phyloP scores from a whole-genome alignment of 345 rosid species.

The Psidium friedrichsthalianum region DNA sequence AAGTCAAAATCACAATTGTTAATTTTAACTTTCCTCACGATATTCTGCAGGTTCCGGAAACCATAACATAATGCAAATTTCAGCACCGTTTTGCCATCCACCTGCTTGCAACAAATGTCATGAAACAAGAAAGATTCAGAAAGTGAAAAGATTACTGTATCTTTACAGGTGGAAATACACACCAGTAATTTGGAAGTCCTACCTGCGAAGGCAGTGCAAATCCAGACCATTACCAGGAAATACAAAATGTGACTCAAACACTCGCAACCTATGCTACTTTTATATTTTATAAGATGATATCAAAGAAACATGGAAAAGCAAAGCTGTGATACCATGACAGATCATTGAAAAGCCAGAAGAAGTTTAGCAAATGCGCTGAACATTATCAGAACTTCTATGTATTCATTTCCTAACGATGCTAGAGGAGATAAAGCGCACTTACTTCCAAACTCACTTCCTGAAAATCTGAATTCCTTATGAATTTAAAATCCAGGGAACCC shows the following conservation, averaged over 20 bases:
- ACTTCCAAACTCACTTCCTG: slow-evolving; percentile 77
- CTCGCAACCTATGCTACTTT: background rate
- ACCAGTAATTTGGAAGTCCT: background rate
- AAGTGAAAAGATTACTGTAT: background rate
- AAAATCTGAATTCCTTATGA: slow-evolving; percentile 70
- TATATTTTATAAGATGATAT: background rate
- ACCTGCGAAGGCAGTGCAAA: background rate
- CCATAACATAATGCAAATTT: slow-evolving; percentile 89
- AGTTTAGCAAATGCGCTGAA: background rate
- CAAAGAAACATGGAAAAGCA: background rate
- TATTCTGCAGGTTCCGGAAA: slow-evolving; percentile 85
- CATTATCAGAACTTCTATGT: background rate
- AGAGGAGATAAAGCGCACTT: slow-evolving; percentile 17
- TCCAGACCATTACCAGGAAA: background rate
- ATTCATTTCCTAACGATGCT: background rate
- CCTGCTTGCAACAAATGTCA: slow-evolving; percentile 19
- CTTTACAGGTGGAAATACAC: background rate
- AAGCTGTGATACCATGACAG: background rate
- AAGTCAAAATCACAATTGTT: slow-evolving; percentile 75
- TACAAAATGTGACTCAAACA: background rate
- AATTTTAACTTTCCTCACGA: slow-evolving; percentile 72
- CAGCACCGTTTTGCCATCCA: slow-evolving; percentile 63
- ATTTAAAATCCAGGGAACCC: slow-evolving; percentile 56
- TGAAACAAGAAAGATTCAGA: background rate
- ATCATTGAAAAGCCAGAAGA: background rate